These are phyloP conservation scores for Liriodendron chinense DNA, from an alignment of 164 flowering plant species.

Conservation along the genomic window DNA sequence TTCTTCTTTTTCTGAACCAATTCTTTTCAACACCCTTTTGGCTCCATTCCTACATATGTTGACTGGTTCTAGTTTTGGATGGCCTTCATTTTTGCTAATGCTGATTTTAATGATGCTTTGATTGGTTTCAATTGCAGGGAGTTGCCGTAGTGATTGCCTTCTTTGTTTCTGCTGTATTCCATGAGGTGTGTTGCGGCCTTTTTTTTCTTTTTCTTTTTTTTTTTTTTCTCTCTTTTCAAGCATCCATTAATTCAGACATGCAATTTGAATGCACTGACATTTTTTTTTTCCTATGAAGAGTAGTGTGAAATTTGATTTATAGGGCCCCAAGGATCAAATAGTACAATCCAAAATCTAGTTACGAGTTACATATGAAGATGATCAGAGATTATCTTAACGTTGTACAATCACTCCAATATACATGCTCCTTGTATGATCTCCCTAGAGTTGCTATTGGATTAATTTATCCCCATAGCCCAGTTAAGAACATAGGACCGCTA, in stretches of 20 bases:
- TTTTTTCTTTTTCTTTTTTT: not conserved
- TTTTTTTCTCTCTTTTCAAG: not conserved
- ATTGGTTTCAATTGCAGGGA: conserved; percentile 42
- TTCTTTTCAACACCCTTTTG: too few relatives aligned
- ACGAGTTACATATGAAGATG: not conserved
- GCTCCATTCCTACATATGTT: too few relatives aligned
- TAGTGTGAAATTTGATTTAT: not conserved
- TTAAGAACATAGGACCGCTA: too few relatives aligned
- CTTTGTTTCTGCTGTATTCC: conserved; percentile 86
- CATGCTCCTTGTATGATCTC: not conserved
- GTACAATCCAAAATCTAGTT: not conserved
- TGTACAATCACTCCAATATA: not conserved
- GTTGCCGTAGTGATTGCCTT: conserved; percentile 72
- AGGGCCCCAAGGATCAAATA: not conserved
- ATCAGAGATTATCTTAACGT: not conserved
- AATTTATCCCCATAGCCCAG: too few relatives aligned
- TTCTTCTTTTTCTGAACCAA: too few relatives aligned
- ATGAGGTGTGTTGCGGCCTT: conserved; percentile 61
- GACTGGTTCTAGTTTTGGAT: too few relatives aligned
- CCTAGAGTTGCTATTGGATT: not conserved
- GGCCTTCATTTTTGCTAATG: too few relatives aligned
- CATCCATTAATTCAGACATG: not conserved
- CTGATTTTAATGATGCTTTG: not conserved
- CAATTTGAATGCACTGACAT: not conserved
- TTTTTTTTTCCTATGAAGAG: not conserved